phyloP scores from a whole-genome alignment of 2,329 filamentous ascomycete genomes.

The Cadophora gregata region DNA sequence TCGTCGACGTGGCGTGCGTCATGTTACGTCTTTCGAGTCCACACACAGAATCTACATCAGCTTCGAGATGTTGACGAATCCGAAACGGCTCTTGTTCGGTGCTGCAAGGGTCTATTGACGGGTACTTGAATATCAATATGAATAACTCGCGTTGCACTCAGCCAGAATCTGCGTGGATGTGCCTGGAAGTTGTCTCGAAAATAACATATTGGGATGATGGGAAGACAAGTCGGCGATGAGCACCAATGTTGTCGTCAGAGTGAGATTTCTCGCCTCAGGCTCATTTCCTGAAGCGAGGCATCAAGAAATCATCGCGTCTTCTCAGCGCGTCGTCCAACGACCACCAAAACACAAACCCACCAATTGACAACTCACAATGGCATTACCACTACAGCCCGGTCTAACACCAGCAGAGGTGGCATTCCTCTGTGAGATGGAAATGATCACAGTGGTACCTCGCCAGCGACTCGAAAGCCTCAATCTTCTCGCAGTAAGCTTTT shows the following conservation, averaged over 20 bases:
- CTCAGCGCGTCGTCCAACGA: slow-evolving; percentile 25
- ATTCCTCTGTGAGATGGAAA: slow-evolving; percentile 97
- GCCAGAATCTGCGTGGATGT: not conserved
- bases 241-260: not conserved
- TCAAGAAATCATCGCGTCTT: slow-evolving; percentile 10
- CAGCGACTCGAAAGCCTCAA: slow-evolving; percentile 87
- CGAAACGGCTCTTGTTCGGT: not conserved
- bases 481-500: slow-evolving; percentile 78
- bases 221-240: slow-evolving; percentile 13
- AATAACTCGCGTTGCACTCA: slow-evolving; percentile 3
- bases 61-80: not conserved
- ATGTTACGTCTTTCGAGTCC: not conserved
- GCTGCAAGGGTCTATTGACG: slow-evolving; percentile 1
- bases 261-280: not conserved
- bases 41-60: not conserved
- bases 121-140: slow-evolving; percentile 3
- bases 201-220: not conserved
- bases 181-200: not conserved
- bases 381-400: slow-evolving; percentile 48
- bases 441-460: slow-evolving; percentile 89
- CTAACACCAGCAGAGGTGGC: slow-evolving; percentile 87
- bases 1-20: slow-evolving; percentile 11
- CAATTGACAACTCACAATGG: slow-evolving; percentile 36
- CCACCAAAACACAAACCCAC: slow-evolving; percentile 15
- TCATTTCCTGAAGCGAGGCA: not conserved